Evolutionary conservation across 208 protist genomes (phyloP).

Genomic region (Leishmania martiniquensis): DNA sequence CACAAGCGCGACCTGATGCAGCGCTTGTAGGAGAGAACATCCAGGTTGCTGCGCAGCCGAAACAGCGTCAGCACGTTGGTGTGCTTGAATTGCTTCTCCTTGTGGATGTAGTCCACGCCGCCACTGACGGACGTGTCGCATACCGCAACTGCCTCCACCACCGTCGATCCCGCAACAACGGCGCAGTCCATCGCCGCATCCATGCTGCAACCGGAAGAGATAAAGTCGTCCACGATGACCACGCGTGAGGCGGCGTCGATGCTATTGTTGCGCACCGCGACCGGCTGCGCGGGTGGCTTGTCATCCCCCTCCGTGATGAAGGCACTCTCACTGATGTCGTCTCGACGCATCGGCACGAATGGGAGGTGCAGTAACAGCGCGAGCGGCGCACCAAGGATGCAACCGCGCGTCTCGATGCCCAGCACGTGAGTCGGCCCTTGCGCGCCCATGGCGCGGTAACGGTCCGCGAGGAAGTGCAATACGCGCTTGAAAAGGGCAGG

Average conservation of each 20-base stretch:
- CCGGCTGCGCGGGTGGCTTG: constrained; percentile 22
- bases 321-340: constrained; percentile 37
- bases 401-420: constrained; percentile 79
- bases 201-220: constrained; percentile 75
- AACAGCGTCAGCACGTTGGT: constrained; percentile 82
- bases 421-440: constrained; percentile 77
- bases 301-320: constrained; percentile 48
- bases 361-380: constrained; percentile 75
- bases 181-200: constrained; percentile 71
- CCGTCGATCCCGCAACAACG: constrained; percentile 51
- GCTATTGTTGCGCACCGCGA: constrained; percentile 64
- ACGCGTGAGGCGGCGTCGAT: constrained; percentile 66
- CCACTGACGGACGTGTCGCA: constrained; percentile 68
- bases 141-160: constrained; percentile 74
- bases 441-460: constrained; percentile 63
- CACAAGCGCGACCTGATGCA: constrained; percentile 13
- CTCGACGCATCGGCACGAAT: constrained; percentile 71
- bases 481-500: constrained; percentile 65
- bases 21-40: constrained; percentile 40
- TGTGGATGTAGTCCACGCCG: constrained; percentile 76
- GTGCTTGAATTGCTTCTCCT: constrained; percentile 47
- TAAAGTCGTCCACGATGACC: constrained; percentile 91
- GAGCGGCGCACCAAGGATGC: constrained; percentile 75
- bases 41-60: constrained; percentile 44
- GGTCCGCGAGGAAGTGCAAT: constrained; percentile 61